Base-by-base conservation (phyloP, 805 yeast species). In the Teunomyces kruisii region DNA sequence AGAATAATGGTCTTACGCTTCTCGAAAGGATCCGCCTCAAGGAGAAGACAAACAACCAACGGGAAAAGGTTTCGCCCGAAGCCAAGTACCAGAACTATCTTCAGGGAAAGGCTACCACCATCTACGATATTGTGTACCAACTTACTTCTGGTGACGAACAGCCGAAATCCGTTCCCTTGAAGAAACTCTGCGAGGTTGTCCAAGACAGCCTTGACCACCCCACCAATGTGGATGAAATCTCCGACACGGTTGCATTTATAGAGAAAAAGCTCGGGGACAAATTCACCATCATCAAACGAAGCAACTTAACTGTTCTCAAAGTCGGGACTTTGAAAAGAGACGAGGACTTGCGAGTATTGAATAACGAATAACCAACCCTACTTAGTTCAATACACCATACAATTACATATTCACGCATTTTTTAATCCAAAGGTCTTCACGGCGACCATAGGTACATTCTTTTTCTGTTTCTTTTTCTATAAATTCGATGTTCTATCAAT, bases 21-120 rank as follows among this genome's bases (percentile, higher is more conserved):
- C 47, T 74, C 9, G 74, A 75, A 35, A 56, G 79, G 37, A 70
- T 74, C 39, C 62, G 59, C 42, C 45, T 54, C 35, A 72, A 67
- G 50, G 77, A 75, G 44, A 52, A 54, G 15, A 26, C 12, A n/a
- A n/a, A n/a, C 13, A 51, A 46, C 12, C 56, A 43, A 13, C 38
- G 49, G 6, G 45, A 43, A 1, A 31, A 43, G 14, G 31, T 24
- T 17, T 47, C 48, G 6, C 64, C 69, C 0, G 57, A 60, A 33
- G 44, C 47, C 22, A 55, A 54, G 29, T 56, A 64, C 45, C 36
- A 58, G 7, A 26, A 47, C 6, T 60, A 55, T 46, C 50, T 71
- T 10, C 36, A 46, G 16, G 60, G 64, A 16, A 71, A 70, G 46
- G 39, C 62, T 7, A 54, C 55, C 3, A 49, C 63, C 9, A 49